These are phyloP conservation scores for Scleroderma bovista DNA, from an alignment of 768 basidiomycete species.

Conservation along the genomic window DNA sequence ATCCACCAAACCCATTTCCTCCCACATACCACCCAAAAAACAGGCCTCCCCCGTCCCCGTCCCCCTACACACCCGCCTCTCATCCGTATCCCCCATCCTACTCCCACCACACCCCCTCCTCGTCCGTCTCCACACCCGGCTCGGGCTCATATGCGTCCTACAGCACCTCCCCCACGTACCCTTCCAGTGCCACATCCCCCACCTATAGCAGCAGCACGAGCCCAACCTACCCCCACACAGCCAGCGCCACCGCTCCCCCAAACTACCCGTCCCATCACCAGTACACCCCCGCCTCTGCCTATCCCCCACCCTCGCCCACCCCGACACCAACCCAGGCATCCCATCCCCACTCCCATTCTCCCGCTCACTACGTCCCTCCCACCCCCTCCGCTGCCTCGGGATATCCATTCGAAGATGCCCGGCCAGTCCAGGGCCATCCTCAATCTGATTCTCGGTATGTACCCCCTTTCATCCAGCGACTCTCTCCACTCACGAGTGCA, in stretches of 20 bases:
- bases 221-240: slow-evolving; percentile 9
- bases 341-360: slow-evolving; percentile 9
- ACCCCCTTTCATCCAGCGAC: not conserved
- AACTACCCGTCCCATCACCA: slow-evolving; percentile 14
- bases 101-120: slow-evolving; percentile 9
- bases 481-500: not conserved
- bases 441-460: slow-evolving; percentile 13
- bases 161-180: slow-evolving; percentile 15
- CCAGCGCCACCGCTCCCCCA: slow-evolving; percentile 7
- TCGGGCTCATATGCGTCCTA: slow-evolving; percentile 14
- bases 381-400: slow-evolving; percentile 13
- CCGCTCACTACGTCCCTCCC: slow-evolving; percentile 17
- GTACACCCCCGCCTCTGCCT: slow-evolving; percentile 24
- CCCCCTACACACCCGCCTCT: slow-evolving; percentile 17
- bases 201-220: slow-evolving; percentile 19
- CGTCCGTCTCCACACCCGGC: slow-evolving; percentile 14
- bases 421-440: slow-evolving; percentile 8
- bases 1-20: slow-evolving; percentile 8
- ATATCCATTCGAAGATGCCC: slow-evolving; percentile 18
- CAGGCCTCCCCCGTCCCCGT: slow-evolving; percentile 8
- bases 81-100: slow-evolving; percentile 5
- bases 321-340: slow-evolving; percentile 25
- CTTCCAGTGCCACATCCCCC: slow-evolving; percentile 18
- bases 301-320: slow-evolving; percentile 25
- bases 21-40: slow-evolving; percentile 13